Conservation (phyloP, 805 yeast genomes). For the Ogataea angusta region DNA sequence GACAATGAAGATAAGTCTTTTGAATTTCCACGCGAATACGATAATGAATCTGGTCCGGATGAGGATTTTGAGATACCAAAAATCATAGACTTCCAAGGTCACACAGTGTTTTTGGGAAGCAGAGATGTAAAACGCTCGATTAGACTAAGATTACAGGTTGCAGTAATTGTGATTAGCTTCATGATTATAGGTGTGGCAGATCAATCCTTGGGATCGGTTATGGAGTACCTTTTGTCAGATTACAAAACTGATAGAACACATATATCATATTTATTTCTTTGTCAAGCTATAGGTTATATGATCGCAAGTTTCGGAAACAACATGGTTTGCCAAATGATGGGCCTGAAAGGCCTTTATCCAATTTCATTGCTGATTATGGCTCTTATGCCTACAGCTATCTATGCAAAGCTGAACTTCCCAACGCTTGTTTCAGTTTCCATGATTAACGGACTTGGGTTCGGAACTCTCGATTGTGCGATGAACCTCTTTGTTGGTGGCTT, state of each 20-base stretch:
- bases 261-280: conserved; percentile 48
- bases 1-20: conserved; percentile 9
- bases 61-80: conserved; percentile 7
- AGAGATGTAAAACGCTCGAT: conserved; percentile 37
- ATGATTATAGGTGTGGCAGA: conserved; percentile 54
- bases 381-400: conserved; percentile 28
- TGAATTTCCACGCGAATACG: not conserved
- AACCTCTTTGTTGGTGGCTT: conserved; percentile 51
- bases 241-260: conserved; percentile 48
- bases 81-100: conserved; percentile 20
- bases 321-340: conserved; percentile 38
- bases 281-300: conserved; percentile 54
- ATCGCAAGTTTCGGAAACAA: conserved; percentile 49
- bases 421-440: conserved; percentile 39
- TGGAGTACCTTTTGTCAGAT: conserved; percentile 48
- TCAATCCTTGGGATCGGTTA: conserved; percentile 57
- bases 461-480: conserved; percentile 52
- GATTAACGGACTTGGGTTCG: conserved; percentile 53
- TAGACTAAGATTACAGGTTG: conserved; percentile 42
- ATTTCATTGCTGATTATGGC: conserved; percentile 12
- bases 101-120: conserved; percentile 34
- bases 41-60: conserved; percentile 1
- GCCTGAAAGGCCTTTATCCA: conserved; percentile 46
- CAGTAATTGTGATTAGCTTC: conserved; percentile 38
- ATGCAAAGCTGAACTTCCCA: conserved; percentile 40